Conservation (phyloP, 2,329 filamentous ascomycete genomes). For the Ophiostoma ips region DNA sequence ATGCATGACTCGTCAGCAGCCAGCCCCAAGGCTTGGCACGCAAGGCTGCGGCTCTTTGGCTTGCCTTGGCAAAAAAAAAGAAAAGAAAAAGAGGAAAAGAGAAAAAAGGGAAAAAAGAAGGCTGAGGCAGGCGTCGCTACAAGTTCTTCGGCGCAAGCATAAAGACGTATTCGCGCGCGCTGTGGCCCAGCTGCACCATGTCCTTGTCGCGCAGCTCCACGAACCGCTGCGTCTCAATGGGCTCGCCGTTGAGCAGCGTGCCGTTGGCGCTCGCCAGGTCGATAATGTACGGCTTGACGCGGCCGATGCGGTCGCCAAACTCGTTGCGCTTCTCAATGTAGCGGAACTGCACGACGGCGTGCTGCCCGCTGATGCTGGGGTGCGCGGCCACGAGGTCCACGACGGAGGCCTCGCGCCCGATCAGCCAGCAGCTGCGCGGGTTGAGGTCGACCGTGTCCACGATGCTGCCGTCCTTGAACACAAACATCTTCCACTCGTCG, state of each 20-base stretch:
- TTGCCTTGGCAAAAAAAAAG: no score
- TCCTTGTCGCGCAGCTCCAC: conserved; percentile 81
- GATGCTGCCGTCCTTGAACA: conserved; percentile 75
- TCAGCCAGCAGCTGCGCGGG: conserved; percentile 73
- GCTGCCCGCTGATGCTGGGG: conserved; percentile 87
- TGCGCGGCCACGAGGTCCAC: conserved; percentile 79
- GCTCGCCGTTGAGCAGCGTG: conserved; percentile 65
- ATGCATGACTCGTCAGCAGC: no score
- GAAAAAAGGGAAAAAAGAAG: no score
- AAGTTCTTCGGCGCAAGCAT: conserved; percentile 52
- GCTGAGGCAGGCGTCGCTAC: no score
- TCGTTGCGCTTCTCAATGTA: conserved; percentile 73
- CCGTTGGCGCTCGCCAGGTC: conserved; percentile 92
- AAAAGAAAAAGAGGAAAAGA: no score
- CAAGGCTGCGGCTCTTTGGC: not conserved
- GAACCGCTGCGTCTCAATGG: conserved; percentile 62
- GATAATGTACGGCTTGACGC: conserved; percentile 75
- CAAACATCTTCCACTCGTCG: conserved; percentile 76
- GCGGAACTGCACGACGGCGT: conserved; percentile 88
- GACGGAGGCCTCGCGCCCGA: conserved; percentile 67
- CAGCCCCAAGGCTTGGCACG: no score
- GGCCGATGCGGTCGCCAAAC: conserved; percentile 69
- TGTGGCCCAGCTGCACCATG: conserved; percentile 75
- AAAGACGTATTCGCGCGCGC: conserved; percentile 86
- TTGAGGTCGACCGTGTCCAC: conserved; percentile 70